Percentiles rank a stretch among this genome's conserved stretches.
These are phyloP conservation scores for Candida tunisiensis DNA, from an alignment of 1,139 yeast genomes.

Conservation along the genomic window DNA sequence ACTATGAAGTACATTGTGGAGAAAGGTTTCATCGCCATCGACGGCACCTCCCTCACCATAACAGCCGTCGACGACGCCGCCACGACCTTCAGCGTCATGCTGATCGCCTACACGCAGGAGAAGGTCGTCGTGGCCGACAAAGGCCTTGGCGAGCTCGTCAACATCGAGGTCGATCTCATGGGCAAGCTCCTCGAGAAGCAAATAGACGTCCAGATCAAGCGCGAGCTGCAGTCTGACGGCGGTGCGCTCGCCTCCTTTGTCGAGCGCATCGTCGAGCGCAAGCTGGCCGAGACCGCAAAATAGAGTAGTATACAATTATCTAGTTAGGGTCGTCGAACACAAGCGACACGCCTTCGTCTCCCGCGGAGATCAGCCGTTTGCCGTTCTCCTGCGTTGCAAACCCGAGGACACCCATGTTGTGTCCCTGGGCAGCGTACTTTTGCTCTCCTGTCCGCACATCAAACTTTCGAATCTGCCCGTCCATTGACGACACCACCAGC, in stretches of 20 bases:
- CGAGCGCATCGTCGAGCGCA: constrained; percentile 33
- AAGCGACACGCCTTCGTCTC: constrained; percentile 90
- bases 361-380: constrained; percentile 73
- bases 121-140: constrained; percentile 63
- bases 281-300: constrained; percentile 18
- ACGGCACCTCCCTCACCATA: constrained; percentile 88
- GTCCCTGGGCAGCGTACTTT: constrained; percentile 72
- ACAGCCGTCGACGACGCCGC: constrained; percentile 46
- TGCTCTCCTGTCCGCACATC: constrained; percentile 76
- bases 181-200: constrained; percentile 89
- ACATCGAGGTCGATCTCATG: constrained; percentile 85
- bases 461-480: constrained; percentile 75
- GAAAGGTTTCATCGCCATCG: constrained; percentile 83
- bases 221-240: constrained; percentile 20
- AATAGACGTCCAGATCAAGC: constrained; percentile 41
- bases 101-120: constrained; percentile 81
- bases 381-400: constrained; percentile 53
- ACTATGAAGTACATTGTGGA: constrained; percentile 69
- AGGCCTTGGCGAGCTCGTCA: constrained; percentile 45
- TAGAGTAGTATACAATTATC: too few relatives aligned
- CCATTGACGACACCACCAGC: constrained; percentile 61
- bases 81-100: constrained; percentile 63
- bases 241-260: constrained; percentile 28
- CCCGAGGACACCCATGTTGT: constrained; percentile 84
- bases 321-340: constrained; percentile 28